Base-by-base conservation (phyloP, 2,329 filamentous ascomycete genomes). In the Beauveria sp. region DNA sequence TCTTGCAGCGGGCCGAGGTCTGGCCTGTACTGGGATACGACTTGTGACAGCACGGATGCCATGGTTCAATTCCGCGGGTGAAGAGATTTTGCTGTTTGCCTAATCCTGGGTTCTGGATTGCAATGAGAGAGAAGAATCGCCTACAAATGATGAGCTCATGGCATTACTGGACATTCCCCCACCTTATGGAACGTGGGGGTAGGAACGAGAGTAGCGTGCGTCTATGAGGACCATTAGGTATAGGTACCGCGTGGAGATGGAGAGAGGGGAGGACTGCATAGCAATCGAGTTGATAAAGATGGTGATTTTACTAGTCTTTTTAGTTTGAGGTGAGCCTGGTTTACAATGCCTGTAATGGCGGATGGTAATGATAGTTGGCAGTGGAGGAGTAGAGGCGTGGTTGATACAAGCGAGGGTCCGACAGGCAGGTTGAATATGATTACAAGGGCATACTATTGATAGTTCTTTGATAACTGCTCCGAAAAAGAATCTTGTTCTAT, bases 1-100 rank as follows among this genome's bases (percentile, higher is more conserved):
- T 71, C 62, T 18, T 63, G 42, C 34, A 55, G 31, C 43, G 59
- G 51, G 24, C 45, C 59, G 22, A 61, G 51, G 16, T 61, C 51
- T 10, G 59, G 51, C 34, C 59, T 42, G 24, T 61, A 52, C 31
- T 55, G 59, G n/a, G 28, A 28, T 10, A 61, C 59, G 45, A 48
- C 20, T 12, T 34, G 51, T 10, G 59, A 61, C 18, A 61, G 45
- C 16, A 12, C 42, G 31, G 51, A 55, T 22, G 59, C 59, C 59
- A 61, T 61, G 38, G 9, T 22, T 45, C n/a, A 46, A 2, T 18
- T 18, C 5, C 3, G 20, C 6, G 6, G 20, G 16, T 24, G 12
- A 46, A 24, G 12, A 49, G 20, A 26, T n/a, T 26, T n/a, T 53
- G n/a, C 48, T 20, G 5, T 22, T 4, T 18, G 18, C 22, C 8